phyloP scores from a whole-genome alignment of 1,284 basidiomycete species.

The Papiliotrema laurentii region DNA sequence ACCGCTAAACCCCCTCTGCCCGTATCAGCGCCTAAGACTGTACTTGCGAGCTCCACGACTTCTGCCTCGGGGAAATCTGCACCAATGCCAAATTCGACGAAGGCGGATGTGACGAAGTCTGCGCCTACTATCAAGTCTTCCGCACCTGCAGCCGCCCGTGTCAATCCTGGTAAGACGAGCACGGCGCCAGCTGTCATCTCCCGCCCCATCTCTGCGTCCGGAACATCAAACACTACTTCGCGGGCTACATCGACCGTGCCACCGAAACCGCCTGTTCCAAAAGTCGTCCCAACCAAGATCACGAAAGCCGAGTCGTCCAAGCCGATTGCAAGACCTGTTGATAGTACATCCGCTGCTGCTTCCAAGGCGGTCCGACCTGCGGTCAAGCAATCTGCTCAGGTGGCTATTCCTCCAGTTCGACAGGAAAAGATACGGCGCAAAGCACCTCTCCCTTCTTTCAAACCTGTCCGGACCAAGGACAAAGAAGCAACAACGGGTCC shows the following conservation, averaged over 20 bases:
- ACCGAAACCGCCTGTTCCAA: conserved; percentile 1
- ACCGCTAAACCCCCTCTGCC: not conserved
- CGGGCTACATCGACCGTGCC: not conserved
- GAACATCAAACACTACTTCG: not conserved
- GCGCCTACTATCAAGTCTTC: not conserved
- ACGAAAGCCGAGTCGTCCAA: not conserved
- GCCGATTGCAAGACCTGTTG: conserved; percentile 1
- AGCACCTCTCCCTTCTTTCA: conserved; percentile 39
- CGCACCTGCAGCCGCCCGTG: not conserved
- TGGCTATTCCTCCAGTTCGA: conserved; percentile 23
- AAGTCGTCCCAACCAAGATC: not conserved
- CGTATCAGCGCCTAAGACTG: no score
- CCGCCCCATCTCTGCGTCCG: not conserved
- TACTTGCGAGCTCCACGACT: no score
- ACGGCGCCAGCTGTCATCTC: not conserved
- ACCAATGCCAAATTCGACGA: not conserved
- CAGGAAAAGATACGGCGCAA: conserved; percentile 36
- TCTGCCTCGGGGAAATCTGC: no score
- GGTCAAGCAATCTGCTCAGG: conserved; percentile 3
- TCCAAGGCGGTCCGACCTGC: conserved; percentile 4
- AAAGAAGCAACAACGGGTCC: not conserved
- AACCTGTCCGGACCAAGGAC: conserved; percentile 15
- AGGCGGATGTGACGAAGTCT: not conserved
- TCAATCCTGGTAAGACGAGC: not conserved
- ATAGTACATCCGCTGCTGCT: conserved; percentile 2